Evolutionary conservation across 345 rosid genomes (phyloP).

Genomic region (Populus alba): DNA sequence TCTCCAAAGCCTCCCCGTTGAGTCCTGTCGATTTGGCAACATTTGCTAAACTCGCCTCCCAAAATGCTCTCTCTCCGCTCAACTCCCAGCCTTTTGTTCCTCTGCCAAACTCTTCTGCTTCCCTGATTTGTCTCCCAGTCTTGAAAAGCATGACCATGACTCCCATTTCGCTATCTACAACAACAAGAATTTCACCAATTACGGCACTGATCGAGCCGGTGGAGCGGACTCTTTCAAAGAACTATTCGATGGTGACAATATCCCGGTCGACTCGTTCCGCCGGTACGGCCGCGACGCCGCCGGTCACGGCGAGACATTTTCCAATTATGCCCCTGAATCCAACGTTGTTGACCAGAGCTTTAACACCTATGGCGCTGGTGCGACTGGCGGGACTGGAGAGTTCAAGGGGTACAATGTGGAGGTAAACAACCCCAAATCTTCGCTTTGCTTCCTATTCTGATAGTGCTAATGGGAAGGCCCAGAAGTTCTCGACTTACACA

Average conservation of each 20-base stretch:
- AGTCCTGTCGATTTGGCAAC: conserved; percentile 59
- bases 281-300: conserved; percentile 38
- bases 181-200: conserved; percentile 71
- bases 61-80: conserved; percentile 56
- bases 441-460: conserved; percentile 60
- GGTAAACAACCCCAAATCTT: conserved; percentile 63
- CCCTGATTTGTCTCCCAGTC: conserved; percentile 29
- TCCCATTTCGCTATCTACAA: conserved; percentile 53
- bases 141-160: conserved; percentile 21
- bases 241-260: conserved; percentile 30
- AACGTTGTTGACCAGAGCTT: conserved; percentile 68
- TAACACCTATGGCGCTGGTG: conserved; percentile 61
- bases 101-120: conserved; percentile 83
- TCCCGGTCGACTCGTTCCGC: conserved; percentile 31
- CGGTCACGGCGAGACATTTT: conserved; percentile 24
- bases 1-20: conserved; percentile 79
- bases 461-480: conserved; percentile 40
- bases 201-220: conserved; percentile 48
- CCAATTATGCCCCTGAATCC: conserved; percentile 22
- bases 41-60: conserved; percentile 66
- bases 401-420: conserved; percentile 53
- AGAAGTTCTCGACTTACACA: conserved; percentile 53
- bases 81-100: conserved; percentile 72
- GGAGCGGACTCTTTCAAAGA: conserved; percentile 55
- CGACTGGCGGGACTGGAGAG: conserved; percentile 61